Conservation (phyloP, 1,284 basidiomycete species). For the Neolentinus lepideus region DNA sequence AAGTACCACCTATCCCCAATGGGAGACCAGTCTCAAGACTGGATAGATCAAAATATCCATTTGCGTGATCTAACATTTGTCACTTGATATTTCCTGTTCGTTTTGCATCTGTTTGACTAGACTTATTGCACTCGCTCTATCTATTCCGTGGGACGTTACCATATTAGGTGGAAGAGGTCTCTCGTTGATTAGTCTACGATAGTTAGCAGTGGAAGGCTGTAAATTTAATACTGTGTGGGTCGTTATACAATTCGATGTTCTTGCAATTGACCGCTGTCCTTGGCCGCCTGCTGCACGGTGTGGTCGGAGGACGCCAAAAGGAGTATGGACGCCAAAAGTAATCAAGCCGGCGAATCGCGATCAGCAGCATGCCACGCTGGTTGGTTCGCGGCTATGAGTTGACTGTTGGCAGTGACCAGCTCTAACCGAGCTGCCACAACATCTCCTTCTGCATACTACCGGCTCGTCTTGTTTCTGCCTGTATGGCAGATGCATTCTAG, state of each 20-base stretch:
- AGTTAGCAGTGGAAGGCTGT: no score
- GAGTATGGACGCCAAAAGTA: neutral
- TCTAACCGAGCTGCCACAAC: neutral
- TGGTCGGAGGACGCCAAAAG: no score
- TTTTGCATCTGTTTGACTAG: neutral
- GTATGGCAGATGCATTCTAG: neutral
- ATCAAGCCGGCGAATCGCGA: neutral
- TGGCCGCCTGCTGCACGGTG: no score
- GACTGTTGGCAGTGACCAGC: neutral
- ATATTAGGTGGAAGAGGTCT: no score
- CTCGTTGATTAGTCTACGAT: no score
- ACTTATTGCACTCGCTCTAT: neutral
- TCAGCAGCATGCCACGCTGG: neutral
- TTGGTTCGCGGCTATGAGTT: neutral
- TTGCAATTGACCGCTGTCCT: no score
- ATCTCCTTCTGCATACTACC: neutral
- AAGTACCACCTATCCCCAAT: slow-evolving; percentile 24
- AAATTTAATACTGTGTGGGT: no score
- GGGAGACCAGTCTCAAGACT: slow-evolving; percentile 22
- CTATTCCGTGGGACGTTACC: neutral
- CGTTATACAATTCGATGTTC: no score
- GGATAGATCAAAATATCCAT: slow-evolving; percentile 30
- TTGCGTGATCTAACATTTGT: slow-evolving; percentile 13
- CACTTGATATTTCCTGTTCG: neutral
- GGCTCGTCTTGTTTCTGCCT: neutral